A percentile compares a stretch with the other conserved stretches of the same genome.
Evolutionary conservation across 228 moss, liverwort and hornwort species (phyloP).

Genomic region (Sphagnum fallax): DNA sequence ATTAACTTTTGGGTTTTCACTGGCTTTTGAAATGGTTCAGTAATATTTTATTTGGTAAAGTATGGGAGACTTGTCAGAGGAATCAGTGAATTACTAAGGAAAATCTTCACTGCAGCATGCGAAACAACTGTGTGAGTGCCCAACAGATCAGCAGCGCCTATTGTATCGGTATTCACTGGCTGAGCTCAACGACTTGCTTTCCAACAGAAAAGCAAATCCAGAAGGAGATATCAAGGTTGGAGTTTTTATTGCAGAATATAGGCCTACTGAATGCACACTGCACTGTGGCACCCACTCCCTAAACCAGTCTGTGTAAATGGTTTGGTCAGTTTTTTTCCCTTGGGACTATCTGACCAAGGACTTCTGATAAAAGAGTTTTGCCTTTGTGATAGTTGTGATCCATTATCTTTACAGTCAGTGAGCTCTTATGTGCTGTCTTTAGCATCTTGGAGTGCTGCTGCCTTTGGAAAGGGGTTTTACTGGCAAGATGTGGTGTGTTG

Average conservation of each 20-base stretch:
- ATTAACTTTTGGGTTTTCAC: too few species aligned
- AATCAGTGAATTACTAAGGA: too few species aligned
- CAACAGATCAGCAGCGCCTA: conserved; percentile 67
- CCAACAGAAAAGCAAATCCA: conserved; percentile 14
- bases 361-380: too few species aligned
- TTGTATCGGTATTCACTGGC: conserved; percentile 83
- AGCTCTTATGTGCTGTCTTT: too few species aligned
- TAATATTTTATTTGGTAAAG: too few species aligned
- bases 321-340: conserved; percentile 44
- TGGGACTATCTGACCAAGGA: conserved; percentile 12
- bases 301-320: conserved; percentile 76
- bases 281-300: conserved; percentile 70
- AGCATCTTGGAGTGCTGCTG: too few species aligned
- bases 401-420: too few species aligned
- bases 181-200: conserved; percentile 47
- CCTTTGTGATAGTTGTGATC: too few species aligned
- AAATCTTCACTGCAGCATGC: conserved; percentile 59
- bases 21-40: too few species aligned
- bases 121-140: conserved; percentile 88
- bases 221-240: conserved; percentile 54
- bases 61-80: too few species aligned
- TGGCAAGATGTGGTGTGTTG: too few species aligned
- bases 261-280: conserved; percentile 69
- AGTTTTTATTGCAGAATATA: conserved; percentile 65
- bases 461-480: too few species aligned